Evolutionary conservation across 2,329 filamentous ascomycete genomes (phyloP), one percentile per base, ranked within the genome.

Genomic region (Colletotrichum kahawae): DNA sequence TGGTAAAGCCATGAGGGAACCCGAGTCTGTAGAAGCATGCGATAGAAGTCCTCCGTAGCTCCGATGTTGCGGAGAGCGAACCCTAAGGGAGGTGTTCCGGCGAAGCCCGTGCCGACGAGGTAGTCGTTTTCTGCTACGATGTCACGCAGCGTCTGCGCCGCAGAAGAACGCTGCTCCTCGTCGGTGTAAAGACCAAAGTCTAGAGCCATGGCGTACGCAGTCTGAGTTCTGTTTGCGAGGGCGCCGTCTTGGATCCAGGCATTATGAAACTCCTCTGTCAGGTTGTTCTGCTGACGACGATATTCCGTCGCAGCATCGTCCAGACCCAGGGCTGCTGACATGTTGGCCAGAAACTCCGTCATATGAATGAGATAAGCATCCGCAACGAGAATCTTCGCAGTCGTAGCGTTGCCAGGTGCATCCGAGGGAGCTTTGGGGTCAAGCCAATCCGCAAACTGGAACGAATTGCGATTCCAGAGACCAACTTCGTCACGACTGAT

Each of bases 1-100:
- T 86, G 87, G 66, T 88, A 89, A 1, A 90, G 78, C 88, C 88
- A 90, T 0, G 84, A 87, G 0, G 87, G 88, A 1, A 84, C 83
- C 4, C 83, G 78, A 7, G 83, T 86, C 77, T 89, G 84, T 7
- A 87, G 80, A 2, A 90, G 82, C 86, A 90, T 89, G 18, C 82
- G 81, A 77, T 90, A 90, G 68, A 85, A 83, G 14, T 82, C 79
- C 0, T 83, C 77, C 0, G 81, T 79, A 0, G 81, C 77, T 9
- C 78, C 81, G 13, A 81, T 81, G 5, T 68, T 71, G 2, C 77
- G 79, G 27, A 84, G 80, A 1, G 85, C 80, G 2, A 82, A 80
- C 0, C 82, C 80, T 0, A 87, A 79, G 1, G 84, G 78, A 0
- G 86, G 85, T 0, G 86, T 88, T 3, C 87, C 86, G 1, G 86